These are phyloP conservation scores for Phylloporus sp. DNA, from an alignment of 768 basidiomycete genomes.

Conservation along the genomic window DNA sequence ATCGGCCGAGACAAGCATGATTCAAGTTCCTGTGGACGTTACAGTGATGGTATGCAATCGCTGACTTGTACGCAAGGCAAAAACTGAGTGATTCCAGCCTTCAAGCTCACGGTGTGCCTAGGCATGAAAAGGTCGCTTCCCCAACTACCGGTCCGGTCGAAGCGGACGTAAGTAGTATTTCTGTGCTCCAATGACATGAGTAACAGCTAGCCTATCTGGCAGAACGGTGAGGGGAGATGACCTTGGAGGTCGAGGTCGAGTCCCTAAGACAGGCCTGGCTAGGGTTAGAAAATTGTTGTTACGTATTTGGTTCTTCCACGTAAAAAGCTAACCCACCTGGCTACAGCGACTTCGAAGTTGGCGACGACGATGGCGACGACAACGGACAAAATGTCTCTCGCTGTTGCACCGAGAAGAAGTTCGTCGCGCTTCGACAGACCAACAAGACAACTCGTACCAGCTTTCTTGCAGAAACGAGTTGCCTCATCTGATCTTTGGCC, in stretches of 20 bases:
- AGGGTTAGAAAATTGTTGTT: slow-evolving; percentile 5
- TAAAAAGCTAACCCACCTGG: slow-evolving; percentile 1
- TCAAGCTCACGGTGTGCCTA: too few species aligned
- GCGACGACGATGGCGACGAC: slow-evolving; percentile 35
- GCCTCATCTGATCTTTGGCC: slow-evolving; percentile 12
- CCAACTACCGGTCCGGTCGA: not conserved
- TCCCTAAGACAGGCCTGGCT: too few species aligned
- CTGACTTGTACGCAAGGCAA: not conserved
- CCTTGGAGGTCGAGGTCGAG: too few species aligned
- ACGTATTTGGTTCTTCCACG: slow-evolving; percentile 20
- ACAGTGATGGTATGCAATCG: too few species aligned
- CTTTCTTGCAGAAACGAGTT: slow-evolving; percentile 95
- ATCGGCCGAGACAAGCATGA: slow-evolving; percentile 2
- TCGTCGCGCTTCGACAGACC: slow-evolving; percentile 41
- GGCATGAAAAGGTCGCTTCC: not conserved
- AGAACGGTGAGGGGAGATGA: too few species aligned
- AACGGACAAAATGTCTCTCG: slow-evolving; percentile 53
- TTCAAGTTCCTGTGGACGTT: not conserved
- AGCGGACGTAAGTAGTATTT: not conserved
- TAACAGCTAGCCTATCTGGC: too few species aligned
- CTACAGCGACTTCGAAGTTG: slow-evolving; percentile 5
- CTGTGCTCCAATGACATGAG: too few species aligned
- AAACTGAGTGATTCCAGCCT: not conserved
- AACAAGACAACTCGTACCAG: slow-evolving; percentile 58
- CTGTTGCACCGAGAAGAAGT: slow-evolving; percentile 39